Percentiles rank a stretch among this genome's conserved stretches.
Conservation (phyloP, 2,329 filamentous ascomycete genomes). For the Harringtonia aguacate region DNA sequence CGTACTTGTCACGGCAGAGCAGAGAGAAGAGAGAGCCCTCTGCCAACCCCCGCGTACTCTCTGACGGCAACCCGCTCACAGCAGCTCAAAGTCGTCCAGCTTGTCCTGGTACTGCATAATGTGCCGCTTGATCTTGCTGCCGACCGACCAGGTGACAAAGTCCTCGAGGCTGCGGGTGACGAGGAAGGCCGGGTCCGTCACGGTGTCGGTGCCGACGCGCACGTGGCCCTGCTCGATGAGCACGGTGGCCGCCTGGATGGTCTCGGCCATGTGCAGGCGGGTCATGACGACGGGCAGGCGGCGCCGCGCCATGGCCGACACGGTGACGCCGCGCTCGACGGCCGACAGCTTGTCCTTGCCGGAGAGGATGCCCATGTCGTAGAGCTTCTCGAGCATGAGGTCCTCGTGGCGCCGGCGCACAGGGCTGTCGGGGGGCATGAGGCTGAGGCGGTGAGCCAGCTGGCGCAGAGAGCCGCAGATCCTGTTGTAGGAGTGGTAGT, state of each 20-base stretch:
- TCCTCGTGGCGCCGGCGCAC: constrained; percentile 77
- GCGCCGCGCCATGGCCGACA: constrained; percentile 76
- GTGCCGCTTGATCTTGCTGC: constrained; percentile 93
- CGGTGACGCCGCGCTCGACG: constrained; percentile 81
- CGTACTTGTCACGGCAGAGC: too few species aligned
- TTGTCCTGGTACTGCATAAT: constrained; percentile 93
- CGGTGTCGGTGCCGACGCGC: constrained; percentile 77
- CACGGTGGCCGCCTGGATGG: constrained; percentile 70
- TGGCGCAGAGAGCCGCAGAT: constrained; percentile 79
- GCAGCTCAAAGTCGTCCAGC: constrained; percentile 88
- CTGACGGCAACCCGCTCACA: constrained; percentile 34
- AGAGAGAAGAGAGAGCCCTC: not conserved
- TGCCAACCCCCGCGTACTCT: not conserved
- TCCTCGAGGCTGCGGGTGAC: constrained; percentile 89
- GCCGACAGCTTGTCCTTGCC: constrained; percentile 67
- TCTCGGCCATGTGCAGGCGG: constrained; percentile 82
- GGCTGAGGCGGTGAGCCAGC: constrained; percentile 77
- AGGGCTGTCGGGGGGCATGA: constrained; percentile 69
- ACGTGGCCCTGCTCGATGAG: constrained; percentile 94
- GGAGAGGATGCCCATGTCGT: constrained; percentile 80
- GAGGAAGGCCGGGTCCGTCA: constrained; percentile 82
- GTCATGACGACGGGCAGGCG: constrained; percentile 84
- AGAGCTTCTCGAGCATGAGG: constrained; percentile 80
- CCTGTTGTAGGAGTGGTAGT: constrained; percentile 60
- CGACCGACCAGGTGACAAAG: constrained; percentile 92